Conservation (phyloP, 768 basidiomycete species). For the Collybiopsis luxurians region DNA sequence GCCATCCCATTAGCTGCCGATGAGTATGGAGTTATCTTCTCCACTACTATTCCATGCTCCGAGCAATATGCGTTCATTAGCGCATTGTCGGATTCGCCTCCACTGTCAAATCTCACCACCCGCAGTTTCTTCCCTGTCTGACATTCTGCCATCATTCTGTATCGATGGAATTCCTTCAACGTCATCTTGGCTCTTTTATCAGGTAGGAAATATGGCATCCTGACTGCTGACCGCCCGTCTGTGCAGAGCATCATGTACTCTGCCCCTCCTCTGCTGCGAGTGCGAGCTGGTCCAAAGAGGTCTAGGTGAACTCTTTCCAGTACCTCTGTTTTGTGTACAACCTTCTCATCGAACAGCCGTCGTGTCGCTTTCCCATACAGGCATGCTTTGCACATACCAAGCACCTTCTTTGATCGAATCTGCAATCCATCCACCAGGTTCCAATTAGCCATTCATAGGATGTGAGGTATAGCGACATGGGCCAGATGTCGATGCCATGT, state of each 20-base stretch:
- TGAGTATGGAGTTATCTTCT: conserved; percentile 19
- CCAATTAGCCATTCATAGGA: conserved; percentile 13
- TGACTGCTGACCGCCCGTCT: conserved; percentile 16
- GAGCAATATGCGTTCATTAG: conserved; percentile 16
- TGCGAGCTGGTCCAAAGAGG: conserved; percentile 20
- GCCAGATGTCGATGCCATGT: not conserved
- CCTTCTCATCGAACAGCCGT: conserved; percentile 19
- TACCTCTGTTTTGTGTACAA: conserved; percentile 11
- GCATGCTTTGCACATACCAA: conserved; percentile 21
- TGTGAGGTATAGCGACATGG: conserved; percentile 12
- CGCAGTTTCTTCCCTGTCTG: conserved; percentile 16
- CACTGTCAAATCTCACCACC: conserved; percentile 19
- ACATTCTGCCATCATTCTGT: conserved; percentile 9
- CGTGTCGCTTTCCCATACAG: conserved; percentile 20
- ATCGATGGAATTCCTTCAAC: conserved; percentile 14
- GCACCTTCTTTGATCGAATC: not conserved
- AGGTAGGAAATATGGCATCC: conserved; percentile 16
- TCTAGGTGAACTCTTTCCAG: conserved; percentile 20
- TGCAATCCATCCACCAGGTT: conserved; percentile 19
- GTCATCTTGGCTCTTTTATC: conserved; percentile 19
- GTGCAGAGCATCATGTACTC: conserved; percentile 22
- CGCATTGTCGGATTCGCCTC: conserved; percentile 23
- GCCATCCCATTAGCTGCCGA: conserved; percentile 25
- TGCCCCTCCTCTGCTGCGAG: conserved; percentile 13
- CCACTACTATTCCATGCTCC: conserved; percentile 18